Conservation (phyloP, 176 grass and related monocot genomes). For the Oryza glumipatula region DNA sequence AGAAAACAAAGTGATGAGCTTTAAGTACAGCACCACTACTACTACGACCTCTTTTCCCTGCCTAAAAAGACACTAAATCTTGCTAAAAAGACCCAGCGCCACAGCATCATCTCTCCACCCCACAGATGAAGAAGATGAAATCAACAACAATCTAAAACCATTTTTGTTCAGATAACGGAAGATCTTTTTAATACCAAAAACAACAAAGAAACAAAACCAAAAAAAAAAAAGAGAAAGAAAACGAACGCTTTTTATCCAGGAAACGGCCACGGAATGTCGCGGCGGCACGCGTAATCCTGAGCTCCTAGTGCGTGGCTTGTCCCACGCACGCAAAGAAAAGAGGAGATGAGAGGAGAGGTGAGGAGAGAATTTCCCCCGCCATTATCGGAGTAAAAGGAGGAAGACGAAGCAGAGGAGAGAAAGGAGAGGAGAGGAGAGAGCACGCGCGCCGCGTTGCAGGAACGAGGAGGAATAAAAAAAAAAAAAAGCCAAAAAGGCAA, state of each 20-base stretch:
- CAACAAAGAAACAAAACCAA: neutral
- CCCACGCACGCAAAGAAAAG: too few relatives aligned
- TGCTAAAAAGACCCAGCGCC: neutral
- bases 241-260: neutral
- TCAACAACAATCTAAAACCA: neutral
- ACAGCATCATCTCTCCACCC: neutral
- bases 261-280: neutral
- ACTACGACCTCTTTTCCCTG: neutral
- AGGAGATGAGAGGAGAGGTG: neutral
- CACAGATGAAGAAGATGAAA: neutral
- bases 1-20: neutral
- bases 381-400: neutral
- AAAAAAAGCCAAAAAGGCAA: neutral
- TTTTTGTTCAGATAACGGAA: neutral
- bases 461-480: too few relatives aligned
- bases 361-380: neutral
- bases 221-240: neutral
- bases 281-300: neutral
- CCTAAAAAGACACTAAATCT: constrained; percentile 23
- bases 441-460: constrained; percentile 18
- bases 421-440: neutral
- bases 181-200: neutral
- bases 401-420: neutral
- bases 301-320: too few relatives aligned
- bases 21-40: neutral